phyloP scores from a whole-genome alignment of 2,329 filamentous ascomycete species.

The Alternaria postmessia region DNA sequence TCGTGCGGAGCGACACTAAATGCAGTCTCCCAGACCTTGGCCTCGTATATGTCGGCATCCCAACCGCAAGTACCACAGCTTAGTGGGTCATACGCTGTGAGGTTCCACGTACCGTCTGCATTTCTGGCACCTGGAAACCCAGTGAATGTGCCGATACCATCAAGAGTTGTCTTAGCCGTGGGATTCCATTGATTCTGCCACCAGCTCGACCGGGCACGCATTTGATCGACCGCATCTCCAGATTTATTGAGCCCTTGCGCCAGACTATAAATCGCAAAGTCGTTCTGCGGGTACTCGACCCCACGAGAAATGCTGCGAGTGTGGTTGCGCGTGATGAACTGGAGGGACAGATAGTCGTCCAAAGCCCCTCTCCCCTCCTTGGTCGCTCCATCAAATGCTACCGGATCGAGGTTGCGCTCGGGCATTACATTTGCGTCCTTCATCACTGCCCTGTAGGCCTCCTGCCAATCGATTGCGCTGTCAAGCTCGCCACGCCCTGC shows the following conservation, averaged over 20 bases:
- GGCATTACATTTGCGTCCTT: constrained; percentile 47
- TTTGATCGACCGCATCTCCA: constrained; percentile 63
- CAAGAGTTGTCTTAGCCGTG: constrained; percentile 35
- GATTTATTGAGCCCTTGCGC: constrained; percentile 62
- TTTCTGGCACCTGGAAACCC: constrained; percentile 74
- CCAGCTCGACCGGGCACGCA: constrained; percentile 61
- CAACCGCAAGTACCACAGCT: constrained; percentile 26
- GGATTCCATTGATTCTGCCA: constrained; percentile 70
- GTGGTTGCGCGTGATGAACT: constrained; percentile 47
- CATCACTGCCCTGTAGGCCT: constrained; percentile 44
- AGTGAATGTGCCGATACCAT: constrained; percentile 55
- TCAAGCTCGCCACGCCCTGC: constrained; percentile 11
- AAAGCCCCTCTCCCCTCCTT: constrained; percentile 34
- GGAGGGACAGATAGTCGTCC: constrained; percentile 41
- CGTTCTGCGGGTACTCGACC: constrained; percentile 47
- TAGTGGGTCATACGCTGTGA: constrained; percentile 69
- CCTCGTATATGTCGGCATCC: constrained; percentile 67
- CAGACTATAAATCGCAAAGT: constrained; percentile 67
- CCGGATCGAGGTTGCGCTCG: constrained; percentile 36
- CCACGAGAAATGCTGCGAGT: constrained; percentile 44
- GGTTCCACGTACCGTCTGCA: constrained; percentile 64
- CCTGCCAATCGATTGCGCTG: constrained; percentile 42
- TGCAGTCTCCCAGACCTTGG: constrained; percentile 73
- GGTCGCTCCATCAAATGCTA: constrained; percentile 34
- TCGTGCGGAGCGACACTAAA: constrained; percentile 59